Conservation (phyloP, 768 basidiomycete genomes). For the Lentinus tigrinus region DNA sequence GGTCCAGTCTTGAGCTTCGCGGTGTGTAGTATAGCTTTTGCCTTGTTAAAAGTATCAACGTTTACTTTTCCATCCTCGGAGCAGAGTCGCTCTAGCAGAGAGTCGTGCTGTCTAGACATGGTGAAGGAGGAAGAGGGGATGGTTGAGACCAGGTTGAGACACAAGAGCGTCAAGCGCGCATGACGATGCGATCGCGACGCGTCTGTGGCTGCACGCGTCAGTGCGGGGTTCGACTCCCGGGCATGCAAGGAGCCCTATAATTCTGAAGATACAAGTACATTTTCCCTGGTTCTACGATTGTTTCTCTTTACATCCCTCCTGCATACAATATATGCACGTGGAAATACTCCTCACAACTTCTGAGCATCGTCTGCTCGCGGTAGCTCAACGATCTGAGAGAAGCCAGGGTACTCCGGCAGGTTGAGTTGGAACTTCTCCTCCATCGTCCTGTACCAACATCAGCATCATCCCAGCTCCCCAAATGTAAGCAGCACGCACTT, state of each 20-base stretch:
- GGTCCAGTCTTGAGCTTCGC: slow-evolving; percentile 43
- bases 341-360: background rate
- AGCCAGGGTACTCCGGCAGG: slow-evolving; percentile 77
- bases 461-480: background rate
- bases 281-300: background rate
- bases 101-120: slow-evolving; percentile 30
- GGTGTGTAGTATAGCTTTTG: slow-evolving; percentile 34
- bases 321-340: background rate
- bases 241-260: too few species aligned
- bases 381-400: slow-evolving; percentile 84
- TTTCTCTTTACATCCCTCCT: too few species aligned
- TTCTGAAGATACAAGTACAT: background rate
- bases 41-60: slow-evolving; percentile 29
- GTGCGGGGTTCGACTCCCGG: background rate
- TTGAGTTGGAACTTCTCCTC: slow-evolving; percentile 76
- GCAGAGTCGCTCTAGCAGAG: slow-evolving; percentile 27
- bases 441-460: slow-evolving; percentile 47
- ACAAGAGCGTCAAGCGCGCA: background rate
- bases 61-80: slow-evolving; percentile 24
- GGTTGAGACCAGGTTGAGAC: too few species aligned
- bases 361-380: slow-evolving; percentile 12
- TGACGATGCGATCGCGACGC: slow-evolving; percentile 6
- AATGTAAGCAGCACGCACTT: slow-evolving; percentile 49
- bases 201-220: slow-evolving; percentile 6
- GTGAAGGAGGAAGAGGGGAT: background rate